Evolutionary conservation across 176 grass and related monocot species (phyloP), one percentile per base, ranked within the genome.

Genomic region (Oryza coarctata): DNA sequence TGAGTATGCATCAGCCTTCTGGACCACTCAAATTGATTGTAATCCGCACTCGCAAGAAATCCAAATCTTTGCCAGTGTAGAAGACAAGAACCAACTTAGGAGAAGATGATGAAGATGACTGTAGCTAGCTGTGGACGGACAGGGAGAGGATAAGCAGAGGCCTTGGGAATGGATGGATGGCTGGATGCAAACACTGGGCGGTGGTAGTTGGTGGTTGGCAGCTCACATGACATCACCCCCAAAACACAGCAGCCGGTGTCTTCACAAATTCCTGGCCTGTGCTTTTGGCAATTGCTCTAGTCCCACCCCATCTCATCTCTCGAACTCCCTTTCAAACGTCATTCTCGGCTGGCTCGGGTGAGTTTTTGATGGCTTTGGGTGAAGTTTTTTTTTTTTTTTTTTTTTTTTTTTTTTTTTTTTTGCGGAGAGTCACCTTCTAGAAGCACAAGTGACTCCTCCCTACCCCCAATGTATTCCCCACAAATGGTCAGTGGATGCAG

Each of bases 151-250:
- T 55, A 55, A 55, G 18, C 50, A 55, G 6, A 20, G 50, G 50
- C 18, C 55, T 25, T 60, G 22, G 12, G 71, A 17, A 55, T 75
- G 62, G 70, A 65, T 45, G 18, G 55, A 70, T 7, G 26, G 65
- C 66, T 50, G 26, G 44, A 55, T 55, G 50, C 50, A 55, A 45
- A 22, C 55, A 34, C 71, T 78, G 89, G 83, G 79, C 40, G 83
- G 83, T 84, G 83, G 86, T 86, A 84, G 80, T 80, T 86, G 90
- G 90, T 71, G 66, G 79, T 89, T 89, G 75, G 86, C 84, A 92
- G 87, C 64, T 47, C 70, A 75, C 80, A 68, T 89, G 90, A 92
- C 75, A 69, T 86, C 90, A 92, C 57, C 52, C 62, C 63, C 35
- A 79, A 77, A 85, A 82, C 65, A 65, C 32, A 69, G 77, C 68